Conservation (phyloP, 768 basidiomycete genomes). For the Trametes maxima region DNA sequence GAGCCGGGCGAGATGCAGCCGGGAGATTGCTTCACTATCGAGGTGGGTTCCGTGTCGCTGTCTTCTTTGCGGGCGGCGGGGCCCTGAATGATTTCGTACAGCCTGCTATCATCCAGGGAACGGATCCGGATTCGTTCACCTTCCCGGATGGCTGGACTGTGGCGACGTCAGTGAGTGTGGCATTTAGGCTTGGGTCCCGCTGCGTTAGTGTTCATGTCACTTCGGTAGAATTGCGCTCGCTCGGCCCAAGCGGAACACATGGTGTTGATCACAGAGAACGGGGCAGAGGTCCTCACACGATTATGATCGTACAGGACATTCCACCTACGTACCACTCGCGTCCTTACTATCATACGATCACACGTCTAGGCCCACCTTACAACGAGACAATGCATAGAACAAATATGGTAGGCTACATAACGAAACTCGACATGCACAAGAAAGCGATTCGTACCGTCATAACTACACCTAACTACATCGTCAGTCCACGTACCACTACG, state of each 20-base stretch:
- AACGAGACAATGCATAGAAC: not conserved
- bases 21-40: slow-evolving; percentile 93
- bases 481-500: not conserved
- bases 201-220: not conserved
- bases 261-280: slow-evolving; percentile 77
- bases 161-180: slow-evolving; percentile 69
- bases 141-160: slow-evolving; percentile 95
- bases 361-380: not conserved
- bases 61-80: not conserved
- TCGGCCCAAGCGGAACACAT: slow-evolving; percentile 89
- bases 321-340: not conserved
- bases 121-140: slow-evolving; percentile 66
- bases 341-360: not conserved
- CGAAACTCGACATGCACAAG: slow-evolving; percentile 1
- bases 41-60: slow-evolving; percentile 47
- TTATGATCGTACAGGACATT: not conserved
- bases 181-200: not conserved
- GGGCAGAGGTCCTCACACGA: slow-evolving; percentile 76
- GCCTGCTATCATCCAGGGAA: slow-evolving; percentile 81
- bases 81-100: slow-evolving; percentile 29
- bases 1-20: slow-evolving; percentile 81
- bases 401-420: slow-evolving; percentile 9
- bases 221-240: slow-evolving; percentile 69
- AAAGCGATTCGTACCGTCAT: not conserved
- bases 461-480: not conserved